These are phyloP conservation scores for Malus asiatica DNA, from an alignment of 306 rosid species.

Conservation along the genomic window DNA sequence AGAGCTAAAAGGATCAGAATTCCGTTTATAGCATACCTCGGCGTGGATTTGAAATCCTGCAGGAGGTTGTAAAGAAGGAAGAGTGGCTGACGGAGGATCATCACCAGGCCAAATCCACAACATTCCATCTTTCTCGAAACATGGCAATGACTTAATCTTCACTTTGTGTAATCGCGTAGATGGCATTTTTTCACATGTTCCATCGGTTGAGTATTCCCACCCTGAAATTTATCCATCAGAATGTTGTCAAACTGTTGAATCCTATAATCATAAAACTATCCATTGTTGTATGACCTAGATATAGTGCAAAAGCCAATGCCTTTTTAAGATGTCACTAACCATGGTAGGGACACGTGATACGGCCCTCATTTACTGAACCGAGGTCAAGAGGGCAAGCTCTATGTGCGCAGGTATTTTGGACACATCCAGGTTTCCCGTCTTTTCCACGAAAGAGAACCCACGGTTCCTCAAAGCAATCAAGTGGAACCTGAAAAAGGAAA, in stretches of 20 bases:
- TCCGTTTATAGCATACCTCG: conserved; percentile 41
- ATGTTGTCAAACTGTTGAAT: background rate
- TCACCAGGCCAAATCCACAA: conserved; percentile 99
- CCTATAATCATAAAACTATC: background rate
- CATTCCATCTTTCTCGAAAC: conserved; percentile 92
- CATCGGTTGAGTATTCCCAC: conserved; percentile 90
- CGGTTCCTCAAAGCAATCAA: conserved; percentile 86
- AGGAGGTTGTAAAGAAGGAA: conserved; percentile 88
- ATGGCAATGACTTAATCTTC: conserved; percentile 81
- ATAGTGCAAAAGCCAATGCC: background rate
- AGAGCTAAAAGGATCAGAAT: conserved; percentile 1
- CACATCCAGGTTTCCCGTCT: conserved; percentile 93
- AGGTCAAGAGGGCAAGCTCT: conserved; percentile 96
- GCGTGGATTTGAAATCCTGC: conserved; percentile 84
- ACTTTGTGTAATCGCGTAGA: conserved; percentile 57
- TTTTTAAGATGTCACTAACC: conserved; percentile 41
- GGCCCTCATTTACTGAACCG: conserved; percentile 89
- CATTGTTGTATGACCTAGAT: background rate
- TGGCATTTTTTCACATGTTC: conserved; percentile 98
- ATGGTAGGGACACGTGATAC: conserved; percentile 89
- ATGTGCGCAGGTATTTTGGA: conserved; percentile 93
- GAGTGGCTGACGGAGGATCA: conserved; percentile 64
- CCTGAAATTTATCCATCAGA: conserved; percentile 49
- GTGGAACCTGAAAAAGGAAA: conserved; percentile 67
- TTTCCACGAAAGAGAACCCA: conserved; percentile 96